Percentiles rank a stretch among this genome's conserved stretches.
These are phyloP conservation scores for Fraxinus americana DNA, from an alignment of 257 asterid genomes.

Conservation along the genomic window DNA sequence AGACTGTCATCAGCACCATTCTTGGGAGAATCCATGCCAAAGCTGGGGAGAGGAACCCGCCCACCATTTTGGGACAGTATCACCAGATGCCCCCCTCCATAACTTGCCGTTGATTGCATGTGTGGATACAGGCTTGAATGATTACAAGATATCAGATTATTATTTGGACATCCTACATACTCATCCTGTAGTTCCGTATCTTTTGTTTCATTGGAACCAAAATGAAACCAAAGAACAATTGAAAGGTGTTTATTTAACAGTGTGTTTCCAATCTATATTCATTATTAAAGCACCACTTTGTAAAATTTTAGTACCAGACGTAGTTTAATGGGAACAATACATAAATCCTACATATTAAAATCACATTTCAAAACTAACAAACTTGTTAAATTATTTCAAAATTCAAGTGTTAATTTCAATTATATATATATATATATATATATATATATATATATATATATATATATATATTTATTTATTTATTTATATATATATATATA, in stretches of 20 bases:
- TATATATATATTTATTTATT: too few relatives aligned
- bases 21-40: background rate
- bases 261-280: background rate
- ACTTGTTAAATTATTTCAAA: too few relatives aligned
- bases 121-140: background rate
- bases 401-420: too few relatives aligned
- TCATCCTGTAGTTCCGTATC: background rate
- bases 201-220: background rate
- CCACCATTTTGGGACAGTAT: background rate
- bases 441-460: too few relatives aligned
- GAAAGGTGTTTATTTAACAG: constrained; percentile 23
- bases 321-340: too few relatives aligned
- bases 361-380: too few relatives aligned
- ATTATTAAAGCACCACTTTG: constrained; percentile 21
- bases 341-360: too few relatives aligned
- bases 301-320: constrained; percentile 16
- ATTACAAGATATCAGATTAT: background rate
- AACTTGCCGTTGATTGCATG: background rate
- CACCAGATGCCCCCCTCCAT: background rate
- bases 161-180: background rate
- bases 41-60: background rate
- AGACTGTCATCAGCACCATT: constrained; percentile 1
- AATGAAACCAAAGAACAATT: constrained; percentile 16
- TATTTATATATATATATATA: too few relatives aligned
- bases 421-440: too few relatives aligned